Conservation (phyloP, 345 rosid genomes). For the Eucalyptus paniculata region DNA sequence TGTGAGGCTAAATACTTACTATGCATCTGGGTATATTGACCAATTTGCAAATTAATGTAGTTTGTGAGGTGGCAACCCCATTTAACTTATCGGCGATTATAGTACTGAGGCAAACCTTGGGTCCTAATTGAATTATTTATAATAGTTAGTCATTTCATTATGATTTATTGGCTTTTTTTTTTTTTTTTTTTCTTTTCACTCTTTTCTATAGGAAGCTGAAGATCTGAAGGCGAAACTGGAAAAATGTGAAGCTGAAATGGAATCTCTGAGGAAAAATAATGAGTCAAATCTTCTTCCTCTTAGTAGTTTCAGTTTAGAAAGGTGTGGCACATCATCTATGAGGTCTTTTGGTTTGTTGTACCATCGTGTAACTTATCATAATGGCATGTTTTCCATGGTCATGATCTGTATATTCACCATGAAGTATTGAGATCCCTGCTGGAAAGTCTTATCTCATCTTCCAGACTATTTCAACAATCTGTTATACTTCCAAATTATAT, state of each 20-base stretch:
- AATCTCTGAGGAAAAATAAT: constrained; percentile 53
- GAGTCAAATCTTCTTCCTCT: constrained; percentile 67
- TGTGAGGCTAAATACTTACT: background rate
- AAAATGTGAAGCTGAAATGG: constrained; percentile 73
- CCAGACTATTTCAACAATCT: background rate
- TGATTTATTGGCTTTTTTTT: background rate
- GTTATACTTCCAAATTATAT: background rate
- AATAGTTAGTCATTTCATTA: background rate
- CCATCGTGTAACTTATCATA: background rate
- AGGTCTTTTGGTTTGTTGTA: background rate
- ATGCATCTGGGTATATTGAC: background rate
- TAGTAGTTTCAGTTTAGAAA: constrained; percentile 40
- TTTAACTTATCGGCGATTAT: background rate
- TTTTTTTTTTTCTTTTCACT: background rate
- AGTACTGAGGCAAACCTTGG: background rate
- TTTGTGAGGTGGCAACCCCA: background rate
- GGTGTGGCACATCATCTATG: constrained; percentile 13
- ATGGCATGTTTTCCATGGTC: background rate
- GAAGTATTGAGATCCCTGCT: background rate
- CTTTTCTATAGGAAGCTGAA: constrained; percentile 39
- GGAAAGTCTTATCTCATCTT: background rate
- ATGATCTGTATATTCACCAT: background rate
- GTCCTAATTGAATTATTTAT: background rate
- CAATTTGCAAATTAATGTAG: background rate
- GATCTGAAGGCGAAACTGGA: constrained; percentile 59